Evolutionary conservation across 1,139 yeast genomes (phyloP).

Genomic region (Taphrina communis): DNA sequence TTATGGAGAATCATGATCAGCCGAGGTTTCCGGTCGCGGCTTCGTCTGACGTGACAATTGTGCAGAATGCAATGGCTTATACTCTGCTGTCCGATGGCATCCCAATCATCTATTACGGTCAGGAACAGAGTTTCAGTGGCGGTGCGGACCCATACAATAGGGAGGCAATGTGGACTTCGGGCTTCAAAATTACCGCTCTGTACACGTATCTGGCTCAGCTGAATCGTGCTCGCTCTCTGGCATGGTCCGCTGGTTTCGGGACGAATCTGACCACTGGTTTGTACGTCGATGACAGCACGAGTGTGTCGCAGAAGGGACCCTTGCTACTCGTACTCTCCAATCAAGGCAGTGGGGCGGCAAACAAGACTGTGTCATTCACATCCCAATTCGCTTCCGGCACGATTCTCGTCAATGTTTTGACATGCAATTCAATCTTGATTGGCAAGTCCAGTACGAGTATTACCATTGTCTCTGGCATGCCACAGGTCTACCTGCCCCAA

Average conservation of each 20-base stretch:
- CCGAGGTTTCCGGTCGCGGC: constrained; percentile 38
- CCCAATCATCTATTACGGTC: constrained; percentile 45
- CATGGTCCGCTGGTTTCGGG: constrained; percentile 37
- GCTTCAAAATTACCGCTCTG: constrained; percentile 20
- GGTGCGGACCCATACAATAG: constrained; percentile 43
- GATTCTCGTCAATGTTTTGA: constrained; percentile 26
- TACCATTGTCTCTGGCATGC: constrained; percentile 14
- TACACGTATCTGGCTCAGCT: constrained; percentile 28
- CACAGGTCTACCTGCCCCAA: constrained; percentile 27
- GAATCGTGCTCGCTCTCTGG: constrained; percentile 23
- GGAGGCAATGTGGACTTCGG: constrained; percentile 37
- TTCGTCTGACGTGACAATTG: constrained; percentile 29
- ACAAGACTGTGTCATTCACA: constrained; percentile 32
- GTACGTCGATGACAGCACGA: constrained; percentile 14
- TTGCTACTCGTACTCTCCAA: constrained; percentile 33
- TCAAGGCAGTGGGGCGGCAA: constrained; percentile 27
- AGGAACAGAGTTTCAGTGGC: constrained; percentile 43
- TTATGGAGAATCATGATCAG: constrained; percentile 44
- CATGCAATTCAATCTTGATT: constrained; percentile 27
- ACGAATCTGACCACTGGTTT: constrained; percentile 29
- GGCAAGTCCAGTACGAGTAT: constrained; percentile 31
- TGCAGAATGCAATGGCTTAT: constrained; percentile 40
- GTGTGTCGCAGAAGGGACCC: constrained; percentile 41
- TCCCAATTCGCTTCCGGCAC: constrained; percentile 34
- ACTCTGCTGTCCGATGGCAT: constrained; percentile 43